These are phyloP conservation scores for Russula virescens DNA, from an alignment of 768 basidiomycete species.

Conservation along the genomic window DNA sequence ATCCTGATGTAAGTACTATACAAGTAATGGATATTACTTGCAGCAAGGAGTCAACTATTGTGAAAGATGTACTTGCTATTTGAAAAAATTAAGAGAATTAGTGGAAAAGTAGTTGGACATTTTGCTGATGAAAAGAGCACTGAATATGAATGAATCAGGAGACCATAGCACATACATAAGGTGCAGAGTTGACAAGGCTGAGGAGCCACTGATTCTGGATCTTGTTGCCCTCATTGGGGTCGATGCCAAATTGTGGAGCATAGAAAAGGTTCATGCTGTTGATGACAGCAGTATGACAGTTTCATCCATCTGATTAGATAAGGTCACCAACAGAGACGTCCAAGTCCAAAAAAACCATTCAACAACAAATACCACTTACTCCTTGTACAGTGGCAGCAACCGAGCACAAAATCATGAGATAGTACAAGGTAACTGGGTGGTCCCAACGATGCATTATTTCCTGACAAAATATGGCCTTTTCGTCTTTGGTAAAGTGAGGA, in stretches of 20 bases:
- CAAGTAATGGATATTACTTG: too few relatives aligned
- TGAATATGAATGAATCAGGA: slow-evolving; percentile 10
- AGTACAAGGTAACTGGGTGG: slow-evolving; percentile 44
- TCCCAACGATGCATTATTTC: slow-evolving; percentile 46
- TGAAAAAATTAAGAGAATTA: too few relatives aligned
- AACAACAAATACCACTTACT: slow-evolving; percentile 24
- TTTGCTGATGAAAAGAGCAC: neutral
- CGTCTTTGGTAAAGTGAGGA: slow-evolving; percentile 40
- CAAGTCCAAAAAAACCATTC: neutral
- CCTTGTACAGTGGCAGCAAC: slow-evolving; percentile 77
- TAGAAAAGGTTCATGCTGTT: slow-evolving; percentile 56
- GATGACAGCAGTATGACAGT: too few relatives aligned
- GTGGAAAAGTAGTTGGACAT: too few relatives aligned
- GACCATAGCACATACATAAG: slow-evolving; percentile 39
- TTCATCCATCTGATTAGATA: slow-evolving; percentile 40
- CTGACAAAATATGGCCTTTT: slow-evolving; percentile 38
- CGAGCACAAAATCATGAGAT: slow-evolving; percentile 53
- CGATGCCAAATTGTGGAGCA: slow-evolving; percentile 52
- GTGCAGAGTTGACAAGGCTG: slow-evolving; percentile 66
- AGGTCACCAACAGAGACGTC: slow-evolving; percentile 15
- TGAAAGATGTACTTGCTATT: too few relatives aligned
- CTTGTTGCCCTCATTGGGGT: slow-evolving; percentile 27
- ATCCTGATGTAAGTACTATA: too few relatives aligned
- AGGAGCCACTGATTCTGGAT: slow-evolving; percentile 61
- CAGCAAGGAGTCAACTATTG: too few relatives aligned